Evolutionary conservation across 2,329 filamentous ascomycete genomes (phyloP).

Genomic region (Apiospora marii): DNA sequence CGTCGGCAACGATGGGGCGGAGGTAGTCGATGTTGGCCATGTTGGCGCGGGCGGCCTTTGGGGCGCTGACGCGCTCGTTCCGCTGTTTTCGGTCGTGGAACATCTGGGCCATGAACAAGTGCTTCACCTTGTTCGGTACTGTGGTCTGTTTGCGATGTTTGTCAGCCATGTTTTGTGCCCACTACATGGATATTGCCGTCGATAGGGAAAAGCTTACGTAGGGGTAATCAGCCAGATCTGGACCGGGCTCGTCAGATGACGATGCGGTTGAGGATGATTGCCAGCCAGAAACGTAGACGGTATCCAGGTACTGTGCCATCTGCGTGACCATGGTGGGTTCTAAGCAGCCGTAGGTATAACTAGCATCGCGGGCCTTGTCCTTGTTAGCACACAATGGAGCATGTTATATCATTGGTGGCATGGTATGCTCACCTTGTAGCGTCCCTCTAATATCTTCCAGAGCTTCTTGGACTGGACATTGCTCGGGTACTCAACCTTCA

Average conservation of each 20-base stretch:
- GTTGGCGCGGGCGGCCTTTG: conserved; percentile 75
- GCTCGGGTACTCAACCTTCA: conserved; percentile 92
- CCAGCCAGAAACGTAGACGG: conserved; percentile 98
- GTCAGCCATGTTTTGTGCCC: not conserved
- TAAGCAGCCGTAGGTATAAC: conserved; percentile 95
- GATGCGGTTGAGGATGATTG: conserved; percentile 97
- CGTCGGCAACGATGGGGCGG: conserved; percentile 94
- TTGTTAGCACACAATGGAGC: not conserved
- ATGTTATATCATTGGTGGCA: not conserved
- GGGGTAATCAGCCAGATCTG: conserved; percentile 97
- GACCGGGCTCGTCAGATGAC: conserved; percentile 92
- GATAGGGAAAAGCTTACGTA: conserved; percentile 65
- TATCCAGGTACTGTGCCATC: conserved; percentile 99
- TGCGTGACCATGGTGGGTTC: conserved; percentile 99
- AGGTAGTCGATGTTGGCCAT: conserved; percentile 90
- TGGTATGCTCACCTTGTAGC: conserved; percentile 74
- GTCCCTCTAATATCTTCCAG: conserved; percentile 85
- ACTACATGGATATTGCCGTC: not conserved
- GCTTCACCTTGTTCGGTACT: conserved; percentile 96
- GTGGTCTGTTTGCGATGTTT: conserved; percentile 71
- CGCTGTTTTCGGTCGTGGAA: conserved; percentile 99
- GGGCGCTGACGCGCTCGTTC: conserved; percentile 84
- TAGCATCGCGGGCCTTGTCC: conserved; percentile 78
- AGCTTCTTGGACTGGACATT: conserved; percentile 92
- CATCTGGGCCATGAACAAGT: conserved; percentile 97